Conservation (phyloP, 1,284 basidiomycete species). For the Amylostereum chailletii region DNA sequence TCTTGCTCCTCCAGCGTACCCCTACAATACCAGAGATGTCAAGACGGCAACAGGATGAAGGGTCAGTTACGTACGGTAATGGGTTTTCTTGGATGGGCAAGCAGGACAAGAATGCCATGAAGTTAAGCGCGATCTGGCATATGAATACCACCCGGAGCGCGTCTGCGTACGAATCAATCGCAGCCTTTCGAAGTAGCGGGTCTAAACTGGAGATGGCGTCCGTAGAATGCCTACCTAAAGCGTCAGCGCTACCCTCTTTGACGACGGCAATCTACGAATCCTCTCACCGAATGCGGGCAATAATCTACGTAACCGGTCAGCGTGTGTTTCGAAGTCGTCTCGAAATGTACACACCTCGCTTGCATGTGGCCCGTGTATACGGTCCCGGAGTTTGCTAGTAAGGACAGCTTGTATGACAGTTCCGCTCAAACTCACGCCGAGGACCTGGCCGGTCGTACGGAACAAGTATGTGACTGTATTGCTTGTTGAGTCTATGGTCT, state of each 20-base stretch:
- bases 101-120: slow-evolving; percentile 55
- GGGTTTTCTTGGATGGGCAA: slow-evolving; percentile 70
- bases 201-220: slow-evolving; percentile 70
- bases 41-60: too few species aligned
- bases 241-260: neutral
- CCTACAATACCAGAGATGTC: too few species aligned
- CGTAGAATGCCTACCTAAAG: slow-evolving; percentile 63
- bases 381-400: slow-evolving; percentile 52
- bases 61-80: slow-evolving; percentile 46
- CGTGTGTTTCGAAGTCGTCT: too few species aligned
- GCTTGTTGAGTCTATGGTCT: neutral
- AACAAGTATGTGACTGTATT: slow-evolving; percentile 79
- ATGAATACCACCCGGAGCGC: slow-evolving; percentile 85
- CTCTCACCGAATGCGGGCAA: slow-evolving; percentile 57
- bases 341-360: slow-evolving; percentile 43
- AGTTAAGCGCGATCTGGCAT: slow-evolving; percentile 56
- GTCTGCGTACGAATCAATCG: slow-evolving; percentile 75
- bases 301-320: slow-evolving; percentile 36
- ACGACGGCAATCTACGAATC: neutral
- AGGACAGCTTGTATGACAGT: slow-evolving; percentile 75
- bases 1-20: too few species aligned
- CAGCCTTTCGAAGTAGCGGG: slow-evolving; percentile 52
- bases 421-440: slow-evolving; percentile 81
- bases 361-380: slow-evolving; percentile 70
- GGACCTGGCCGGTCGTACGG: slow-evolving; percentile 84